These are phyloP conservation scores for Dendrobium officinale DNA, from an alignment of 106 monocot genomes.

Conservation along the genomic window DNA sequence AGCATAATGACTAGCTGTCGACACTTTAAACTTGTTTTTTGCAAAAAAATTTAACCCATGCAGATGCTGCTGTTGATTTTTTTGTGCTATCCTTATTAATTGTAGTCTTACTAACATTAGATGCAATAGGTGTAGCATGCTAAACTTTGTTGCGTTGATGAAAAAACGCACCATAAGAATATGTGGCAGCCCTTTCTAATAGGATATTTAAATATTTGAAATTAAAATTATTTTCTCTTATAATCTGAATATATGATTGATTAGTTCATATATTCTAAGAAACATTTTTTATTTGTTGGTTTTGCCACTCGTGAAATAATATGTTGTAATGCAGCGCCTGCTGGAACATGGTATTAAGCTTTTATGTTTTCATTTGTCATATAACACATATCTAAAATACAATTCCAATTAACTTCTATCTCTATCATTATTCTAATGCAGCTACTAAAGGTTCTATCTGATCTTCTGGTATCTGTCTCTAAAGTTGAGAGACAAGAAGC, in stretches of 20 bases:
- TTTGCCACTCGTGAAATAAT: not conserved
- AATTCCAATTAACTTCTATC: not conserved
- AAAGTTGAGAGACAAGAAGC: conserved; percentile 96
- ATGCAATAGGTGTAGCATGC: no score
- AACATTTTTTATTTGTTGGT: not conserved
- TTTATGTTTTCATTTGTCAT: not conserved
- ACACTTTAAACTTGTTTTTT: no score
- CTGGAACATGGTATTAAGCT: conserved; percentile 2
- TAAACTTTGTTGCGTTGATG: no score
- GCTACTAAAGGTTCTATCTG: conserved; percentile 77
- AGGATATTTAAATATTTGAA: not conserved
- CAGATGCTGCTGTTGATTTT: no score
- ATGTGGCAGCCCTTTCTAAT: no score
- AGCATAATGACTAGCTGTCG: no score
- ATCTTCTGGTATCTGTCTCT: conserved; percentile 84
- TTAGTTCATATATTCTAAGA: not conserved
- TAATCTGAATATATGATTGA: not conserved
- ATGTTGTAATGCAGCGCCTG: not conserved
- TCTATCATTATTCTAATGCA: conserved; percentile 25
- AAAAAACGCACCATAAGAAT: no score
- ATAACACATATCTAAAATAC: not conserved
- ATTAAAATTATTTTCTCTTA: not conserved
- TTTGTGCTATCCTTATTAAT: no score
- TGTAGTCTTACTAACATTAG: no score
- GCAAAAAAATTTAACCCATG: no score